Conservation (phyloP, 1,284 basidiomycete genomes). For the Papiliotrema laurentii region DNA sequence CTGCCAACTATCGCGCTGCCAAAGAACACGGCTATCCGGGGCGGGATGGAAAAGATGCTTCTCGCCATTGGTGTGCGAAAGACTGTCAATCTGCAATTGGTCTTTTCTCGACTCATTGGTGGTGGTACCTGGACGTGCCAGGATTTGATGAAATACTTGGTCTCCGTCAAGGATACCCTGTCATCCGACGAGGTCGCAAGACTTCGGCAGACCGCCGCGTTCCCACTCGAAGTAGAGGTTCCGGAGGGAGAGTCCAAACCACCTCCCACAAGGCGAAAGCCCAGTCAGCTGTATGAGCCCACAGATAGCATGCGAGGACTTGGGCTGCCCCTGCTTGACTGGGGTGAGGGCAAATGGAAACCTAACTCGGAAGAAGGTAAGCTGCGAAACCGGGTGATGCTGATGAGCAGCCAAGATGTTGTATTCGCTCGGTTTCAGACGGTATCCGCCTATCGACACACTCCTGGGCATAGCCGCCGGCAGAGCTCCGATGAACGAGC, state of each 20-base stretch:
- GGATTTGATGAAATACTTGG: constrained; percentile 75
- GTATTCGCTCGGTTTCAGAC: constrained; percentile 69
- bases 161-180: constrained; percentile 73
- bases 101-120: constrained; percentile 63
- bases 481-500: constrained; percentile 34
- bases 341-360: constrained; percentile 79
- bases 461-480: constrained; percentile 65
- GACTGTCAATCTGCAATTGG: constrained; percentile 83
- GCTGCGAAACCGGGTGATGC: constrained; percentile 18
- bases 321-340: constrained; percentile 78
- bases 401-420: constrained; percentile 68
- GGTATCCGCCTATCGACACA: constrained; percentile 64
- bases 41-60: constrained; percentile 70
- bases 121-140: constrained; percentile 44
- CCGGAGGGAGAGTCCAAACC: constrained; percentile 30
- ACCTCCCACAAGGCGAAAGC: constrained; percentile 53
- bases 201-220: constrained; percentile 74
- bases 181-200: constrained; percentile 65
- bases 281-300: constrained; percentile 80
- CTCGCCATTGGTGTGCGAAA: constrained; percentile 76
- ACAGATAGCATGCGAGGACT: constrained; percentile 66
- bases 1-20: constrained; percentile 75
- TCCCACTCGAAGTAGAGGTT: constrained; percentile 59
- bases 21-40: constrained; percentile 63
- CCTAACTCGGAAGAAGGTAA: constrained; percentile 75